phyloP scores from a whole-genome alignment of 1,284 basidiomycete species.

The Microbotryum saponariae region DNA sequence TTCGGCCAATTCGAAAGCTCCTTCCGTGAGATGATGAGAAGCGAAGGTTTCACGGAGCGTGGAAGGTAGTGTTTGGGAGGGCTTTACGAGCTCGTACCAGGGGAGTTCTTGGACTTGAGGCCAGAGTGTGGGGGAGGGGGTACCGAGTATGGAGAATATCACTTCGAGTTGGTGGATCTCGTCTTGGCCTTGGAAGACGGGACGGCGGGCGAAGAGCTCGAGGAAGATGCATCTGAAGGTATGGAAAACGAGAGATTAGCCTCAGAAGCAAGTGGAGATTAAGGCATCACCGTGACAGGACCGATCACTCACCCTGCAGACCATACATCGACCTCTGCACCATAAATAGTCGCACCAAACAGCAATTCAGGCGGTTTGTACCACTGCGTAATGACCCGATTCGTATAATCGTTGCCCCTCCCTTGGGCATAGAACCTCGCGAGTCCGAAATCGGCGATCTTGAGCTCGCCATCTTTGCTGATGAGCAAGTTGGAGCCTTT shows the following conservation, averaged over 20 bases:
- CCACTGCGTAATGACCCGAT: slow-evolving; percentile 98
- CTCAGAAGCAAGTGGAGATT: not conserved
- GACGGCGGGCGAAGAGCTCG: slow-evolving; percentile 89
- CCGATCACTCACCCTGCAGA: slow-evolving; percentile 72
- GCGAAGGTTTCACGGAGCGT: slow-evolving; percentile 65
- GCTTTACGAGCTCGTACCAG: slow-evolving; percentile 98
- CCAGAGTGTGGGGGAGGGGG: slow-evolving; percentile 77
- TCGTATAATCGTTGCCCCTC: slow-evolving; percentile 86
- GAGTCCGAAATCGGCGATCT: slow-evolving; percentile 96
- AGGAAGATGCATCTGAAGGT: slow-evolving; percentile 84
- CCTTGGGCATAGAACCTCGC: slow-evolving; percentile 92
- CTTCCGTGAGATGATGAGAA: slow-evolving; percentile 29
- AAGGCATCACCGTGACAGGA: not conserved
- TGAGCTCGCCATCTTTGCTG: slow-evolving; percentile 83
- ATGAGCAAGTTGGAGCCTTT: slow-evolving; percentile 98
- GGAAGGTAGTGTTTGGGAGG: slow-evolving; percentile 61
- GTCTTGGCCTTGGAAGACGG: slow-evolving; percentile 90
- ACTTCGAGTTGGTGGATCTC: slow-evolving; percentile 95
- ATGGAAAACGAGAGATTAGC: not conserved
- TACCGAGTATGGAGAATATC: slow-evolving; percentile 83
- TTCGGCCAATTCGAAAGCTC: slow-evolving; percentile 72
- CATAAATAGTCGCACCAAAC: slow-evolving; percentile 93
- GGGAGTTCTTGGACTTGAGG: slow-evolving; percentile 71
- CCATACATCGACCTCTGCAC: slow-evolving; percentile 99
- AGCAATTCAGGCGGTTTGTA: slow-evolving; percentile 94